phyloP scores from a whole-genome alignment of 2,329 filamentous ascomycete genomes.

The Fusarium luffae region DNA sequence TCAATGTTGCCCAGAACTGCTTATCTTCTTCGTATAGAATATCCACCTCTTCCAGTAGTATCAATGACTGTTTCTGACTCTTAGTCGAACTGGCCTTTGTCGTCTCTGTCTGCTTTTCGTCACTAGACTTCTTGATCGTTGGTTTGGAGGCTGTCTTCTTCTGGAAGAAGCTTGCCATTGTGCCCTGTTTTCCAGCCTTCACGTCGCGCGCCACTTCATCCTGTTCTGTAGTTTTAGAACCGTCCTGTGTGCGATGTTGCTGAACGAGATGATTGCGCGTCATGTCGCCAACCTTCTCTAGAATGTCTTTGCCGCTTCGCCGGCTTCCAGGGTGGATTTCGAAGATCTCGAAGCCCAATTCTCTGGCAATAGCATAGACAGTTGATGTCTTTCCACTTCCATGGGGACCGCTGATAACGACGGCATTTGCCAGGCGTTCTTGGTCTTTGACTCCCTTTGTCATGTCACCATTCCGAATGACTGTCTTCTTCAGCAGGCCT shows the following conservation, averaged over 20 bases:
- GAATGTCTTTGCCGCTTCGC: conserved; percentile 86
- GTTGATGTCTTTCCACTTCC: conserved; percentile 95
- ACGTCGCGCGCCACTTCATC: conserved; percentile 60
- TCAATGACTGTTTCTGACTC: conserved; percentile 90
- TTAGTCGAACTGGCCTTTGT: conserved; percentile 53
- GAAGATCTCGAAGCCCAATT: conserved; percentile 92
- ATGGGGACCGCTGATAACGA: conserved; percentile 89
- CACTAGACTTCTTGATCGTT: conserved; percentile 44
- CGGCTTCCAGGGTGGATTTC: conserved; percentile 90
- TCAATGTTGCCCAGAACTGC: conserved; percentile 89
- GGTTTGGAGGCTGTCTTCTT: conserved; percentile 52
- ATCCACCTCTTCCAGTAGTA: conserved; percentile 93
- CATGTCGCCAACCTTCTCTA: conserved; percentile 97
- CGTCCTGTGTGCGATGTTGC: conserved; percentile 53
- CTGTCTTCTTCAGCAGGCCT: conserved; percentile 61
- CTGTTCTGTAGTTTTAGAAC: conserved; percentile 45
- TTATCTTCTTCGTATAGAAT: conserved; percentile 95
- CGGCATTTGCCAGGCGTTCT: conserved; percentile 73
- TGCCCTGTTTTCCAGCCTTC: conserved; percentile 78
- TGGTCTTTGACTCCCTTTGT: conserved; percentile 55
- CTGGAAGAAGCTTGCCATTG: conserved; percentile 85
- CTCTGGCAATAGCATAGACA: conserved; percentile 90
- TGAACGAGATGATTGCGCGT: conserved; percentile 90
- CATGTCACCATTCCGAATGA: conserved; percentile 60
- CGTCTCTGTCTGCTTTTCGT: conserved; percentile 44